phyloP scores from a whole-genome alignment of 805 yeast species.

The Saccharomycopsis synnaedendra region DNA sequence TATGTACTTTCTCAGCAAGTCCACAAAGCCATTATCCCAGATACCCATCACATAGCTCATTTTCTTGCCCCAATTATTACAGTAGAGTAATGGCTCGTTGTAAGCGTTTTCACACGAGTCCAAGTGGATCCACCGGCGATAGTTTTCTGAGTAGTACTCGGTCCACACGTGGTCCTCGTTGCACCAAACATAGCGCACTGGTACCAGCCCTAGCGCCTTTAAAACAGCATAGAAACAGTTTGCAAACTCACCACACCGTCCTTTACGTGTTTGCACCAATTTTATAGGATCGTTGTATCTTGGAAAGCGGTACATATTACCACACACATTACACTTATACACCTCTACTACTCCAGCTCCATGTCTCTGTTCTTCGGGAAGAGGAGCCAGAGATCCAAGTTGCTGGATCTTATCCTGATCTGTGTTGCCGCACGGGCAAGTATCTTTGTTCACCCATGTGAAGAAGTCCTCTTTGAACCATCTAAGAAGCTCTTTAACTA shows the following conservation, averaged over 20 bases:
- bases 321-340: conserved; percentile 49
- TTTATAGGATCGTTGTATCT: conserved; percentile 60
- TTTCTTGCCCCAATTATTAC: conserved; percentile 83
- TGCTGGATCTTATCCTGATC: conserved; percentile 29
- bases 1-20: conserved; percentile 63
- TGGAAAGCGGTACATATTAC: conserved; percentile 45
- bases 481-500: conserved; percentile 44
- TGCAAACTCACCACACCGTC: conserved; percentile 96
- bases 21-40: conserved; percentile 47
- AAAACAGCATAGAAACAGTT: conserved; percentile 66
- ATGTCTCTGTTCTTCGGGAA: conserved; percentile 29
- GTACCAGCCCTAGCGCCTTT: conserved; percentile 50
- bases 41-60: conserved; percentile 84
- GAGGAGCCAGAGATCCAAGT: conserved; percentile 32
- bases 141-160: conserved; percentile 58
- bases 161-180: conserved; percentile 96
- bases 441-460: conserved; percentile 68
- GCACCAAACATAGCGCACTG: conserved; percentile 68
- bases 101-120: conserved; percentile 83
- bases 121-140: conserved; percentile 72
- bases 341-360: conserved; percentile 55
- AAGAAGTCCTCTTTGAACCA: conserved; percentile 79
- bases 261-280: conserved; percentile 49
- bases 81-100: conserved; percentile 71
- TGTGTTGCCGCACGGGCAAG: conserved; percentile 43